A percentile compares a stretch with the other conserved stretches of the same genome.
These are phyloP conservation scores for Artemisia annua DNA, from an alignment of 129 eudicot species.

Conservation along the genomic window DNA sequence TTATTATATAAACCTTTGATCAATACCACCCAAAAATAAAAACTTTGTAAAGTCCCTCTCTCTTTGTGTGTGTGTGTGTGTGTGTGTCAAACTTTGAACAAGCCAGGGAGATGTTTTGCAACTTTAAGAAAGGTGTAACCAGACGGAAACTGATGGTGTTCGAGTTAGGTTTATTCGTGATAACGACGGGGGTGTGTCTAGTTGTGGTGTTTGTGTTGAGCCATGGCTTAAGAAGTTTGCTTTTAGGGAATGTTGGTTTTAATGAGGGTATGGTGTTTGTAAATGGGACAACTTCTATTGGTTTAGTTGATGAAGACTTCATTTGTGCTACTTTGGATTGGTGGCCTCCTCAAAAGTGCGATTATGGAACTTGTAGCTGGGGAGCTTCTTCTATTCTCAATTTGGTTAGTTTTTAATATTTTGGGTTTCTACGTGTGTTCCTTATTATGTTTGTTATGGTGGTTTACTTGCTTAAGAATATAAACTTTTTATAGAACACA, in stretches of 20 bases:
- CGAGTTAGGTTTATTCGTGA: conserved; percentile 35
- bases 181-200: conserved; percentile 33
- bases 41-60: not conserved
- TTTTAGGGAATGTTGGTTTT: conserved; percentile 26
- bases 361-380: conserved; percentile 92
- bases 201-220: conserved; percentile 40
- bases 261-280: conserved; percentile 39
- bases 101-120: conserved; percentile 21
- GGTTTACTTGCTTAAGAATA: too few species aligned
- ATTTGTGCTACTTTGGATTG: conserved; percentile 95
- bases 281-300: conserved; percentile 51
- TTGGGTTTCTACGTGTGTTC: not conserved
- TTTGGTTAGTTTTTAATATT: conserved; percentile 43
- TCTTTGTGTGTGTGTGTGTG: conserved; percentile 2
- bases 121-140: not conserved
- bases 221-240: conserved; percentile 25
- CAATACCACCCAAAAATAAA: not conserved
- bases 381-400: conserved; percentile 73
- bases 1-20: conserved; percentile 19
- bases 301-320: conserved; percentile 59
- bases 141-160: not conserved
- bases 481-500: too few species aligned
- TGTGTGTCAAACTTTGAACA: conserved; percentile 7
- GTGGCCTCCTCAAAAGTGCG: conserved; percentile 94
- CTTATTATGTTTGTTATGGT: too few species aligned